Evolutionary conservation across 108 stramenopile species (phyloP), one percentile per base, ranked within the genome.

Genomic region (Skeletonema potamos): DNA sequence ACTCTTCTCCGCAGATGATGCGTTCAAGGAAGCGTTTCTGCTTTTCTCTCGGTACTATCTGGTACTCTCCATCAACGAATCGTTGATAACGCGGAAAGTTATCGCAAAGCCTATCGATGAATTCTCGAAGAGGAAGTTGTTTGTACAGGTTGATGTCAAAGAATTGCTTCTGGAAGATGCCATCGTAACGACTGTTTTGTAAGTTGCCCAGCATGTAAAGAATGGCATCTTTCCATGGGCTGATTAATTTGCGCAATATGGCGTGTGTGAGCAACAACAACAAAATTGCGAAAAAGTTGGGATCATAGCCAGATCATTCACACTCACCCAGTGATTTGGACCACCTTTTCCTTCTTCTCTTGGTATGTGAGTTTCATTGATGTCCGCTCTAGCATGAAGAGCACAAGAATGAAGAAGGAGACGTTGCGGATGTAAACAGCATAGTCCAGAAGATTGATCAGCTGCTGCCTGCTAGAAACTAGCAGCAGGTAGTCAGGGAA

Each of bases 391-490:
- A 84, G 80, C 32, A 66, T 61, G 30, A 78, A 74, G 0, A 84
- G 58, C n/a, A 80, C 69, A 12, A 84, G 72, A 34, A 84, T 76
- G 34, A 84, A 84, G 33, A 84, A 81, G 4, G 72, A 57, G 27
- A 84, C 8, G 41, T 84, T 84, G 60, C 84, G 81, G 27, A 84
- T 72, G 51, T 80, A 59, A 17, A 77, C 54, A 7, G 84, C 80
- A 22, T 68, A 79, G 64, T 84, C 80, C 81, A 84, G 43, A 4
- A 84, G 73, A 64, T 84, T 84, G 55, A 84, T 81, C 41, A 84
- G 56, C 39, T 84, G 78, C 60, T 84, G 84, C 30, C 84, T 76
- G 34, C 64, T 63, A 8, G 77, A 61, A 20, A 78, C 77, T 20
- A 65, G 28, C 13, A 78, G 34, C 24, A 74, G 61, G 44, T 85